A percentile compares a stretch with the other conserved stretches of the same genome.
These are phyloP conservation scores for Pseudozyma flocculosa DNA, from an alignment of 1,284 basidiomycete species.

Conservation along the genomic window DNA sequence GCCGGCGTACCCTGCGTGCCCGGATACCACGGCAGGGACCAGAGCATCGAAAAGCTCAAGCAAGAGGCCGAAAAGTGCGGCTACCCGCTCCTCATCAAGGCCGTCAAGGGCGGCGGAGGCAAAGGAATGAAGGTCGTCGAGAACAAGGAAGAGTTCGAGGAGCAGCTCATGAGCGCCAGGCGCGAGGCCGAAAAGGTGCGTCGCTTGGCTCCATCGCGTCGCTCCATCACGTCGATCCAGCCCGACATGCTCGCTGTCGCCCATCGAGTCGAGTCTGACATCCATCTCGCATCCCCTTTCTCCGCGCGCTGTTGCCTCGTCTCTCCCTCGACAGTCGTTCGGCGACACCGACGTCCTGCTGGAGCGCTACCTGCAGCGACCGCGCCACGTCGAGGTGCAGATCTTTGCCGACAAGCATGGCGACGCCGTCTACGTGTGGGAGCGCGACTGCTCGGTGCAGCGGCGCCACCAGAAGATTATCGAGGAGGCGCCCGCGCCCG, in stretches of 20 bases:
- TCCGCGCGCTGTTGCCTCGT: background rate
- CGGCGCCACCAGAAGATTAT: slow-evolving; percentile 92
- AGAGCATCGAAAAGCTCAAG: slow-evolving; percentile 69
- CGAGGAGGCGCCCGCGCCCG: slow-evolving; percentile 91
- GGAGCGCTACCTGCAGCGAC: slow-evolving; percentile 50
- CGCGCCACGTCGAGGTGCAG: slow-evolving; percentile 72
- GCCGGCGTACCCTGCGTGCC: slow-evolving; percentile 92
- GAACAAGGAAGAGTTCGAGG: slow-evolving; percentile 68
- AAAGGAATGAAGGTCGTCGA: slow-evolving; percentile 61
- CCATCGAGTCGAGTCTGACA: too few relatives aligned
- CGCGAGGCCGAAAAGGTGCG: slow-evolving; percentile 65
- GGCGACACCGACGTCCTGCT: slow-evolving; percentile 63
- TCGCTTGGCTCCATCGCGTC: too few relatives aligned
- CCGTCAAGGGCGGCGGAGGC: slow-evolving; percentile 59
- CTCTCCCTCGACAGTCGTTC: slow-evolving; percentile 18
- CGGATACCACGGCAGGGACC: slow-evolving; percentile 78
- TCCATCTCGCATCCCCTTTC: background rate
- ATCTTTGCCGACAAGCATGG: slow-evolving; percentile 61
- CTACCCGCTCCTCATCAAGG: slow-evolving; percentile 60
- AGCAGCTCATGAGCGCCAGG: slow-evolving; percentile 78
- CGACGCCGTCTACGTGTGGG: slow-evolving; percentile 83
- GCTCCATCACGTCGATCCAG: too few relatives aligned
- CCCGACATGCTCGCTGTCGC: too few relatives aligned
- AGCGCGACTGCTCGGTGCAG: slow-evolving; percentile 92
- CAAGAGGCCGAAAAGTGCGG: slow-evolving; percentile 64